These are phyloP conservation scores for Xerophyta viscosa DNA, from an alignment of 106 monocot genomes.

Conservation along the genomic window DNA sequence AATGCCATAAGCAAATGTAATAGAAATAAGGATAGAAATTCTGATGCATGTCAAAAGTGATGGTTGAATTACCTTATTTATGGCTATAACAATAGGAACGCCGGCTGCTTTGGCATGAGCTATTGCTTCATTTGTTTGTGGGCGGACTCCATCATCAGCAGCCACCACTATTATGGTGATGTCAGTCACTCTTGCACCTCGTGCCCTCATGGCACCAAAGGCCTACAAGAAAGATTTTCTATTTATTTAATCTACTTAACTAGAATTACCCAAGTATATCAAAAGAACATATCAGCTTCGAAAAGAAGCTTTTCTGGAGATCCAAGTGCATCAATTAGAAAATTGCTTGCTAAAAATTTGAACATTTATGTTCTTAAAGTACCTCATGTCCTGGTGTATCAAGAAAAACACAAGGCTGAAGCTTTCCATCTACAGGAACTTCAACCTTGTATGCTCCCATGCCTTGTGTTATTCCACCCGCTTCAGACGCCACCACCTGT, in stretches of 20 bases:
- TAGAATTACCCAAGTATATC: too few species aligned
- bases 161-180: slow-evolving; percentile 91
- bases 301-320: neutral
- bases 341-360: neutral
- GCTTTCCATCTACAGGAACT: slow-evolving; percentile 68
- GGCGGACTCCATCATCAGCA: slow-evolving; percentile 99
- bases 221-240: slow-evolving; percentile 38
- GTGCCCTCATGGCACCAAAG: slow-evolving; percentile 96
- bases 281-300: too few species aligned
- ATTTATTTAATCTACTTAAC: too few species aligned
- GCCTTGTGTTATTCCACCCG: slow-evolving; percentile 96
- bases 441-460: slow-evolving; percentile 94
- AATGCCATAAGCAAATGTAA: neutral
- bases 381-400: slow-evolving; percentile 99
- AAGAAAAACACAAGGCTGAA: slow-evolving; percentile 73
- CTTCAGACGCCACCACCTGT: slow-evolving; percentile 94
- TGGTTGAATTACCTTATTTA: slow-evolving; percentile 98
- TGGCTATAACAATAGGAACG: slow-evolving; percentile 89
- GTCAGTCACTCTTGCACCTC: slow-evolving; percentile 93
- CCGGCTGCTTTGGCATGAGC: slow-evolving; percentile 98
- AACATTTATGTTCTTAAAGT: neutral
- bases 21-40: too few species aligned
- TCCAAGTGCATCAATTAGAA: too few species aligned
- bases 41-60: too few species aligned
- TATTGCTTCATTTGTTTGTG: slow-evolving; percentile 94